Base-by-base conservation (phyloP, 176 grass and related monocot genomes). In the Oryza rufipogon region DNA sequence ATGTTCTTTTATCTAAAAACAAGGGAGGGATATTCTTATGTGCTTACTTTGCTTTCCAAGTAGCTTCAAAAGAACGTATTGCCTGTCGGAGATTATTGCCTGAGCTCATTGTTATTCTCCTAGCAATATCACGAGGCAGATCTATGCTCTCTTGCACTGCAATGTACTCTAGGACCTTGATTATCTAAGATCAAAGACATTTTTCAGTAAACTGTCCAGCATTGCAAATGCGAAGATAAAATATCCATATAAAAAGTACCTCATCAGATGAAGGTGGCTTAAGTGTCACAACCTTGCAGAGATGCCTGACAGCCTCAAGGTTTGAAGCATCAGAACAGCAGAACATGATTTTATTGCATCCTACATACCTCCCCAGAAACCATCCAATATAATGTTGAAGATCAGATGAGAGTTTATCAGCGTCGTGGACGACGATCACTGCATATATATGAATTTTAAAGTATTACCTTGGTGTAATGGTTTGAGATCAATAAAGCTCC, bases 41-140 rank as follows among this genome's bases (percentile, higher is more conserved):
- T 76, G 26, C 81, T 85, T 94, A 94, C 92, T 83, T 80, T 89
- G 81, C 75, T 64, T 85, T 91, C 87, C 89, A 94, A 2, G 87
- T 89, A 73, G 92, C 89, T 87, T 94, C 92, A 68, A 91, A 94
- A 66, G 92, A 91, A 75, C 87, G 92, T 82, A 94, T 91, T 91
- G 92, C 81, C 56, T 94, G 92, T 73, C 81, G 73, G 72, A 91
- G 92, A 83, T 94, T 94, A 76, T 87, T 75, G 52, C 72, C 87
- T 67, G 92, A 80, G 3, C 80, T 82, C 1, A 69, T 56, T 76
- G 81, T 85, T 72, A 94, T 89, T 69, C 84, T 91, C 71, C 64
- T 91, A 13, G 89, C 84, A 47, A 94, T 60, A 85, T 84, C 76
- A 34, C 51, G 15, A 79, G 89, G 74, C 68, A 94, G 85, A 81